phyloP scores from a whole-genome alignment of 306 rosid genomes.

The Heteromeles arbutifolia region DNA sequence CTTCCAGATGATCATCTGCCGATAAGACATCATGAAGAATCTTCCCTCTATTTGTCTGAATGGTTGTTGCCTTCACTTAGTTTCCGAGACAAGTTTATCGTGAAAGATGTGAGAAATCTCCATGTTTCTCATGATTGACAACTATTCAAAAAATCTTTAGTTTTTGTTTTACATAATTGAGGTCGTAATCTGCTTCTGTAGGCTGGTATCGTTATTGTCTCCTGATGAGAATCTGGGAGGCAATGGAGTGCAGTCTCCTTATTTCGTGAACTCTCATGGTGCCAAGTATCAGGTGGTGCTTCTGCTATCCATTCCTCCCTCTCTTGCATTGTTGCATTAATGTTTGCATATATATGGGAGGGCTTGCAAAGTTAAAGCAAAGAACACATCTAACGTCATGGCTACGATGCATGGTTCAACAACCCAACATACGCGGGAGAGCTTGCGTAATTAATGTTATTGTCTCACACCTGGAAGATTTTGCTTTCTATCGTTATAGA shows the following conservation, averaged over 20 bases:
- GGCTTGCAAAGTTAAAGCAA: no score
- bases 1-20: conserved; percentile 46
- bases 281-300: background rate
- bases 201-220: conserved; percentile 48
- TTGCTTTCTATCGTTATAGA: no score
- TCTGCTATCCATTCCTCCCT: no score
- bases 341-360: no score
- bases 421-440: no score
- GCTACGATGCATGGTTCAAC: no score
- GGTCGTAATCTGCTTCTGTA: conserved; percentile 23
- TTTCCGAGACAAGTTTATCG: conserved; percentile 46
- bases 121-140: conserved; percentile 5
- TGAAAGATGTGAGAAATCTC: conserved; percentile 53
- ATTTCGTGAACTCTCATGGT: background rate
- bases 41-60: conserved; percentile 44
- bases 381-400: no score
- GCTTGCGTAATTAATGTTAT: no score
- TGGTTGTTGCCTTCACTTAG: conserved; percentile 70
- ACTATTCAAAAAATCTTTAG: conserved; percentile 1
- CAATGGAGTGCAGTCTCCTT: background rate
- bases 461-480: no score
- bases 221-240: conserved; percentile 24
- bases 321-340: no score
- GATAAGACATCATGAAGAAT: conserved; percentile 28
- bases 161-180: conserved; percentile 3